Conservation (phyloP, 164 flowering plant genomes). For the Stephania cephalantha region DNA sequence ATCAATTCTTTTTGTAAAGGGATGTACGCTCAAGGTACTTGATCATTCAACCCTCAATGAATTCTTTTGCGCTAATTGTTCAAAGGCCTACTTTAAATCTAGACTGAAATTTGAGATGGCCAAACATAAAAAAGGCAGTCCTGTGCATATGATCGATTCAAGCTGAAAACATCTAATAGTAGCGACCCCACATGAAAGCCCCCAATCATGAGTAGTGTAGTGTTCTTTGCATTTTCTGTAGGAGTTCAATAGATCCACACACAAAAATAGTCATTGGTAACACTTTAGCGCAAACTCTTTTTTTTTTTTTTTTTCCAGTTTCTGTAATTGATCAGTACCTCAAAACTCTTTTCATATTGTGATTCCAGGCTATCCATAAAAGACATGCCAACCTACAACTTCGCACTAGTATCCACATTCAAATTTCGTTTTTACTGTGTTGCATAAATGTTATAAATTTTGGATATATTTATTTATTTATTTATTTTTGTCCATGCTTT, state of each 20-base stretch:
- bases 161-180: not conserved
- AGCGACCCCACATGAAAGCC: not conserved
- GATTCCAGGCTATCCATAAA: not conserved
- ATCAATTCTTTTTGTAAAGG: not conserved
- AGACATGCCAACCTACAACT: not conserved
- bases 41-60: not conserved
- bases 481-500: not conserved
- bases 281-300: not conserved
- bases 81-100: not conserved
- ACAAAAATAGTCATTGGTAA: not conserved
- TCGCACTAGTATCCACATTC: not conserved
- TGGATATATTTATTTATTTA: not conserved
- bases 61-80: not conserved
- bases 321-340: not conserved
- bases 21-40: not conserved
- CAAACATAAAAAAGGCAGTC: not conserved
- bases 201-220: not conserved
- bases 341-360: not conserved
- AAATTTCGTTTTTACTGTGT: not conserved
- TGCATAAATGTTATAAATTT: not conserved
- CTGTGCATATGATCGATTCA: not conserved
- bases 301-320: not conserved
- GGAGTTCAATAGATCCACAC: not conserved
- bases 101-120: not conserved
- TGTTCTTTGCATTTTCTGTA: not conserved